Conservation (phyloP, 495 filamentous ascomycete species). For the Articulospora tetracladia region DNA sequence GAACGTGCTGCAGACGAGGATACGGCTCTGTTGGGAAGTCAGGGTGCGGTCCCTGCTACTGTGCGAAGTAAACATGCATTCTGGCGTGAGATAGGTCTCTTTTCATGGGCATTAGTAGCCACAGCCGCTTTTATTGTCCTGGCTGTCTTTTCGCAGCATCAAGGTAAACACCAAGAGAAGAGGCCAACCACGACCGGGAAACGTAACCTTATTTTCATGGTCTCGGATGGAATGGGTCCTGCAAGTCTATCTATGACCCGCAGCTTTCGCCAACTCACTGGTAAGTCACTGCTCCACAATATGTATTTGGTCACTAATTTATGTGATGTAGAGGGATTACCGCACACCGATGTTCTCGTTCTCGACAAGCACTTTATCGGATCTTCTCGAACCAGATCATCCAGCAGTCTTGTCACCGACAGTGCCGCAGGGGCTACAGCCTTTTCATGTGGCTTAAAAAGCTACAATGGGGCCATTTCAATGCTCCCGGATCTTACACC, state of each 20-base stretch:
- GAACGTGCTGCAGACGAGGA: conserved; percentile 24
- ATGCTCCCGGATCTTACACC: conserved; percentile 79
- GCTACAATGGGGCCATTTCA: conserved; percentile 93
- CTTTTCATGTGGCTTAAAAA: conserved; percentile 88
- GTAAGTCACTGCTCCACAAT: conserved; percentile 51
- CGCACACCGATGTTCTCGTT: conserved; percentile 59
- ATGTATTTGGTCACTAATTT: not conserved
- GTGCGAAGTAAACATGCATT: conserved; percentile 7
- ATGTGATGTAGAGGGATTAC: not conserved
- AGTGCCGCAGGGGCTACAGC: conserved; percentile 94
- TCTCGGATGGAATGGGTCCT: conserved; percentile 97
- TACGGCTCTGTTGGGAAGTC: conserved; percentile 23
- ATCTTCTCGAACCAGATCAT: conserved; percentile 80
- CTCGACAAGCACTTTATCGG: conserved; percentile 87
- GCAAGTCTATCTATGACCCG: conserved; percentile 82
- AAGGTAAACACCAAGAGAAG: conserved; percentile 27
- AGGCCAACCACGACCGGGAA: conserved; percentile 50
- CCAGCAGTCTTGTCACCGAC: conserved; percentile 81
- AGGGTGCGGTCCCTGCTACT: not conserved
- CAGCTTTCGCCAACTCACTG: conserved; percentile 65
- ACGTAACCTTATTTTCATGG: conserved; percentile 96
- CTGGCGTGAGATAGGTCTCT: conserved; percentile 61
- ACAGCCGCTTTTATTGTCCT: conserved; percentile 74
- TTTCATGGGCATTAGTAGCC: conserved; percentile 85
- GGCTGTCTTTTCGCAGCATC: conserved; percentile 69